Evolutionary conservation across 2,329 filamentous ascomycete species (phyloP).

Genomic region (Cordyceps farinosa): DNA sequence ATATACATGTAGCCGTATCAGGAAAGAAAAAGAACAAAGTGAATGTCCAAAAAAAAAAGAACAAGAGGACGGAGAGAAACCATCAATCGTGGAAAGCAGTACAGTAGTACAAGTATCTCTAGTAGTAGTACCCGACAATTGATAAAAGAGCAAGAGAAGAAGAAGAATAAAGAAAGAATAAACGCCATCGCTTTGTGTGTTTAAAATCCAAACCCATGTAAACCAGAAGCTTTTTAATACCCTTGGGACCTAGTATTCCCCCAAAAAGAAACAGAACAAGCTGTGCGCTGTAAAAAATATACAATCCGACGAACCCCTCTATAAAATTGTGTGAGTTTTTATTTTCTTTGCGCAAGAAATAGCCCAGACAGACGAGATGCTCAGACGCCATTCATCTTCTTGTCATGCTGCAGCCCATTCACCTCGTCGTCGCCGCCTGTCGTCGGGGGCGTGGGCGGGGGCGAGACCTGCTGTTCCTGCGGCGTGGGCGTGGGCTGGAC

Average conservation of each 20-base stretch:
- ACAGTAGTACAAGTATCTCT: no score
- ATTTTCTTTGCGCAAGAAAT: no score
- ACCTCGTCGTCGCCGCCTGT: background rate
- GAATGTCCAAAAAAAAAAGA: background rate
- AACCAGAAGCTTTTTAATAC: background rate
- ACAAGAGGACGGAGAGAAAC: background rate
- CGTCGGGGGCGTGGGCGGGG: slow-evolving; percentile 8
- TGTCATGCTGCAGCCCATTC: background rate
- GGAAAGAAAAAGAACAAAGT: background rate
- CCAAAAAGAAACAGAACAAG: background rate
- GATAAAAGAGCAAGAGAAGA: background rate
- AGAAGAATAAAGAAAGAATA: background rate
- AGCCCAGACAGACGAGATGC: background rate
- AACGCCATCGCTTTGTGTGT: slow-evolving; percentile 12
- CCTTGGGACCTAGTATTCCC: background rate
- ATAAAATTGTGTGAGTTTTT: no score
- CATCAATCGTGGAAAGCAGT: background rate
- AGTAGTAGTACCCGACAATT: no score
- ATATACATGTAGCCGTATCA: background rate
- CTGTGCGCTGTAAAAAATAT: background rate
- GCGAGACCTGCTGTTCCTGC: no score
- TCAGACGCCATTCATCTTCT: slow-evolving; percentile 2
- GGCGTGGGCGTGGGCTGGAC: background rate
- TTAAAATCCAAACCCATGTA: background rate
- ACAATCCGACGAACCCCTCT: background rate